Evolutionary conservation across 306 rosid species (phyloP).

Genomic region (Mimosa pudica): DNA sequence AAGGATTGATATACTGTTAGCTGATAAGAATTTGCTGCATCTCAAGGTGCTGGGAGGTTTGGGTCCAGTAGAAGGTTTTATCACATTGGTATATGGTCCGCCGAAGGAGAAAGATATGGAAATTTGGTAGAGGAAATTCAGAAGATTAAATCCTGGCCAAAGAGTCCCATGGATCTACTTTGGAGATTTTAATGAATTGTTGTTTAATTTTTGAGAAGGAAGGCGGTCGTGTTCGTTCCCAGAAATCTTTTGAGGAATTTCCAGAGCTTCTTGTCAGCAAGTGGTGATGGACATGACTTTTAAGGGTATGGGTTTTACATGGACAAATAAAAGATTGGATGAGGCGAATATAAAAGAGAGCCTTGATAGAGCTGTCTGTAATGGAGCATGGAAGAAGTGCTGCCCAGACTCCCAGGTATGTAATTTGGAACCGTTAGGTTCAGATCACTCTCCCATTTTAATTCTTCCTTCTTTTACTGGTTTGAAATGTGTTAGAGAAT

Average conservation of each 20-base stretch:
- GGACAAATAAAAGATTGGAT: too few species aligned
- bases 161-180: neutral
- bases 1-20: fast-evolving
- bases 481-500: too few species aligned
- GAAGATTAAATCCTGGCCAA: neutral
- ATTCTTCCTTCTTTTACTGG: too few species aligned
- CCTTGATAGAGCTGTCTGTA: too few species aligned
- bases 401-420: too few species aligned
- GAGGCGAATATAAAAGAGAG: too few species aligned
- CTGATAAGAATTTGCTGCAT: neutral
- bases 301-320: too few species aligned
- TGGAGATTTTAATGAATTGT: neutral
- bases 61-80: neutral
- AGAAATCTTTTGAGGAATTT: too few species aligned
- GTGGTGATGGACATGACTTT: neutral
- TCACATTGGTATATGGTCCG: neutral
- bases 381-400: too few species aligned
- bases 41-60: neutral
- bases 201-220: neutral
- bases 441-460: too few species aligned
- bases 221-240: neutral
- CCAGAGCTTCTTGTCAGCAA: too few species aligned
- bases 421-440: too few species aligned
- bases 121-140: neutral
- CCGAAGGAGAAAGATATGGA: neutral